These are phyloP conservation scores for Aspergillus hancockii DNA, from an alignment of 495 filamentous ascomycete species.

Conservation along the genomic window DNA sequence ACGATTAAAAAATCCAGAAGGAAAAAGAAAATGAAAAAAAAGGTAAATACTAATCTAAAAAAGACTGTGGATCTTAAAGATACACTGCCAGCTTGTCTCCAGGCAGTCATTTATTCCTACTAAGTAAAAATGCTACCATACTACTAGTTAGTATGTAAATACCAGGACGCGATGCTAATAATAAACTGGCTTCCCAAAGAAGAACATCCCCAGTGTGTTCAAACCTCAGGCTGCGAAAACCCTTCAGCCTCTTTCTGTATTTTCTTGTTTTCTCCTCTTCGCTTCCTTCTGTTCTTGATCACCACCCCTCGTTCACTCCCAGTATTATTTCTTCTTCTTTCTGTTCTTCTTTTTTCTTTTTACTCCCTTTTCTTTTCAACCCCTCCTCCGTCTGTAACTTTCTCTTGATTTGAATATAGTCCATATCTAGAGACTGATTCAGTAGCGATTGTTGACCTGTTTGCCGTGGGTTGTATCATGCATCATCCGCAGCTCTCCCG, in stretches of 20 bases:
- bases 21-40: not conserved
- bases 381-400: slow-evolving; percentile 2
- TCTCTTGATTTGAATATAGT: not conserved
- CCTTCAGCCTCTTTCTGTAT: slow-evolving; percentile 10
- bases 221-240: slow-evolving; percentile 9
- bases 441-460: not conserved
- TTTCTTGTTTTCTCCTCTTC: slow-evolving; percentile 8
- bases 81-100: not conserved
- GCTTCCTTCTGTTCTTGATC: slow-evolving; percentile 6
- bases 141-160: not conserved
- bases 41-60: not conserved
- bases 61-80: not conserved
- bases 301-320: slow-evolving; percentile 5
- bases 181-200: slow-evolving; percentile 11
- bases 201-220: slow-evolving; percentile 11
- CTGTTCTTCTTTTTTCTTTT: slow-evolving; percentile 5
- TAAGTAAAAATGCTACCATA: not conserved
- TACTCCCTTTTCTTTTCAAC: not conserved
- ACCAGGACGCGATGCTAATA: not conserved
- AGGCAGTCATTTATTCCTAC: not conserved
- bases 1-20: no score
- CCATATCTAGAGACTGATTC: not conserved
- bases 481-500: slow-evolving; percentile 32
- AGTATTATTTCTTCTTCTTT: slow-evolving; percentile 6
- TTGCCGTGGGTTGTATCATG: slow-evolving; percentile 32